Percentiles rank a stretch among this genome's conserved stretches.
Conservation (phyloP, 192 early-diverging fungal genomes). For the Lobosporangium transversale region DNA sequence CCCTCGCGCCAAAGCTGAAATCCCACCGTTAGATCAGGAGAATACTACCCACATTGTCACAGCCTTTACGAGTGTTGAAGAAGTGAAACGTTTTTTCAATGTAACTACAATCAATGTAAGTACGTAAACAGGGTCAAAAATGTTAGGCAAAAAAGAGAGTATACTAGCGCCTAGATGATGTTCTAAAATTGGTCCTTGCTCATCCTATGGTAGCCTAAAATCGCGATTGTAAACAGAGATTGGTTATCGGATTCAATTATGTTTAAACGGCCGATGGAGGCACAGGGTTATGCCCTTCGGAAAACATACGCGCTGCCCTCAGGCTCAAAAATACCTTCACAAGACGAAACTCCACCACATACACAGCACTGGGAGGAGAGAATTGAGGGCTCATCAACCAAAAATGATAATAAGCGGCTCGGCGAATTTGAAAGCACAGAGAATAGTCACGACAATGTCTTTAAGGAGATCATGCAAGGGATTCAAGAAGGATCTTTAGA, state of each 20-base stretch:
- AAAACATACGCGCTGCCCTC: not conserved
- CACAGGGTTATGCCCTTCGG: conserved; percentile 4
- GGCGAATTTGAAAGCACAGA: conserved; percentile 16
- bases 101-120: conserved; percentile 26
- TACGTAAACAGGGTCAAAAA: no score
- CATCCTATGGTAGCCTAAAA: conserved; percentile 6
- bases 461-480: conserved; percentile 32
- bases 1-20: not conserved
- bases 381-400: not conserved
- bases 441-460: conserved; percentile 2
- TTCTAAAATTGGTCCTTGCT: no score
- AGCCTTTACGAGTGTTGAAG: conserved; percentile 9
- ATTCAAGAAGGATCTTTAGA: conserved; percentile 41
- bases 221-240: conserved; percentile 19
- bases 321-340: not conserved
- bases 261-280: conserved; percentile 39
- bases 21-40: conserved; percentile 23
- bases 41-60: conserved; percentile 45
- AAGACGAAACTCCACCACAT: conserved; percentile 14
- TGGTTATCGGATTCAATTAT: conserved; percentile 31
- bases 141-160: no score
- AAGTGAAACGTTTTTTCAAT: conserved; percentile 12
- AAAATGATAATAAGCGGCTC: not conserved
- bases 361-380: not conserved
- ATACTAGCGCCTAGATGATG: no score